phyloP scores from a whole-genome alignment of 2,329 filamentous ascomycete genomes.

The Xylariaceae sp. region DNA sequence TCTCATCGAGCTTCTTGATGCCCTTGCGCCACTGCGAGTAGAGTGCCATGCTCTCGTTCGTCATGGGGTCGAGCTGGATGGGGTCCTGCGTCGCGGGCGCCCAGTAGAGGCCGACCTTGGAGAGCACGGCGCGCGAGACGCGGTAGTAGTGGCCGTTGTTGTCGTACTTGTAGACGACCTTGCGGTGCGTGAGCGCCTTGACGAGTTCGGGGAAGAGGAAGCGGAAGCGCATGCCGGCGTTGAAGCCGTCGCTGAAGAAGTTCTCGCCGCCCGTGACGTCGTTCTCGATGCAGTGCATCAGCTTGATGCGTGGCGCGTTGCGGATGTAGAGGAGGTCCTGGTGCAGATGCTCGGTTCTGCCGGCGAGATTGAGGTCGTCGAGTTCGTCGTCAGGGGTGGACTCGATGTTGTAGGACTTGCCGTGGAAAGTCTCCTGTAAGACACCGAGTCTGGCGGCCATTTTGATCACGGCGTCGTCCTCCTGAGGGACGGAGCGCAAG shows the following conservation, averaged over 20 bases:
- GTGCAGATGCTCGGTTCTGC: constrained; percentile 62
- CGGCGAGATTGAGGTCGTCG: constrained; percentile 75
- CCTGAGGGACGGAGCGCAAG: constrained; percentile 65
- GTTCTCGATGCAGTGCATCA: constrained; percentile 85
- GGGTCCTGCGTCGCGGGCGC: constrained; percentile 73
- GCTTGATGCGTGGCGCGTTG: constrained; percentile 73
- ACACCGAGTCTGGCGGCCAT: constrained; percentile 71
- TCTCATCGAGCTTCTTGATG: constrained; percentile 49
- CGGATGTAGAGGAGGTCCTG: constrained; percentile 88
- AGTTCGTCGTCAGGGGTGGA: constrained; percentile 82
- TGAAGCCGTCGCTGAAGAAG: constrained; percentile 73
- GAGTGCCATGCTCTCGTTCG: neutral
- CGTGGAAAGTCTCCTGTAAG: constrained; percentile 85
- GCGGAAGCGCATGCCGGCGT: constrained; percentile 46
- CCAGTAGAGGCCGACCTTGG: constrained; percentile 51
- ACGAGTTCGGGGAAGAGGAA: constrained; percentile 23
- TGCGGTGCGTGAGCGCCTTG: constrained; percentile 36
- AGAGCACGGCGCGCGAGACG: constrained; percentile 51
- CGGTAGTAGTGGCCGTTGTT: constrained; percentile 61
- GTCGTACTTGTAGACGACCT: constrained; percentile 54
- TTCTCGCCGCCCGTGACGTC: constrained; percentile 75
- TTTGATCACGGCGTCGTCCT: constrained; percentile 57
- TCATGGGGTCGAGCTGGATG: constrained; percentile 11
- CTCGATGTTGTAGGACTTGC: constrained; percentile 81
- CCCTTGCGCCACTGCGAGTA: constrained; percentile 43